phyloP scores from a whole-genome alignment of 202 grass and related monocot species.

The Thinopyrum obtusiflorum region DNA sequence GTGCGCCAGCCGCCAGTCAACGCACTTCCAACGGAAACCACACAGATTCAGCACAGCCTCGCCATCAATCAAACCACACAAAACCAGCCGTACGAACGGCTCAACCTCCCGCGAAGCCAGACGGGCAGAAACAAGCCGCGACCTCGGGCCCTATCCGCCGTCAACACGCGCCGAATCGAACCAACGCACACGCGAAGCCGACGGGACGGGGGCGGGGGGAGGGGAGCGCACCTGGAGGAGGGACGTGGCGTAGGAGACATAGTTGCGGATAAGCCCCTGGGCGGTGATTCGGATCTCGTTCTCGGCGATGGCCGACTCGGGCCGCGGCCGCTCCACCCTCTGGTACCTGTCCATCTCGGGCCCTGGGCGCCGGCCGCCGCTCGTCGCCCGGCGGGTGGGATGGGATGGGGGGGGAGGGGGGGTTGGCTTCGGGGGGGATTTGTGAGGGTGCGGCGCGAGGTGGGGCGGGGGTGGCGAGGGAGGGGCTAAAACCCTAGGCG shows the following conservation, averaged over 20 bases:
- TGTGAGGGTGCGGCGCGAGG: constrained; percentile 18
- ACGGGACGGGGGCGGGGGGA: background rate
- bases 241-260: constrained; percentile 78
- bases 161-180: constrained; percentile 5
- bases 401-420: background rate
- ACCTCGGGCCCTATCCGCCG: background rate
- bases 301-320: constrained; percentile 78
- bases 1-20: background rate
- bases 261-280: constrained; percentile 95
- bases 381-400: constrained; percentile 17
- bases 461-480: background rate
- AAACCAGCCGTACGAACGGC: background rate
- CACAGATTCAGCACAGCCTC: background rate
- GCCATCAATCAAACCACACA: background rate
- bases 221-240: constrained; percentile 72
- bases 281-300: constrained; percentile 99
- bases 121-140: background rate
- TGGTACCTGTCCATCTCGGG: constrained; percentile 86
- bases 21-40: background rate
- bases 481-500: constrained; percentile 75
- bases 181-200: background rate
- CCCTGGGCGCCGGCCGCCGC: constrained; percentile 20
- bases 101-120: background rate
- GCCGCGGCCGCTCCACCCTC: constrained; percentile 80
- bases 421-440: constrained; percentile 18